phyloP scores from a whole-genome alignment of 768 basidiomycete genomes.

The Lactarius deliciosus region DNA sequence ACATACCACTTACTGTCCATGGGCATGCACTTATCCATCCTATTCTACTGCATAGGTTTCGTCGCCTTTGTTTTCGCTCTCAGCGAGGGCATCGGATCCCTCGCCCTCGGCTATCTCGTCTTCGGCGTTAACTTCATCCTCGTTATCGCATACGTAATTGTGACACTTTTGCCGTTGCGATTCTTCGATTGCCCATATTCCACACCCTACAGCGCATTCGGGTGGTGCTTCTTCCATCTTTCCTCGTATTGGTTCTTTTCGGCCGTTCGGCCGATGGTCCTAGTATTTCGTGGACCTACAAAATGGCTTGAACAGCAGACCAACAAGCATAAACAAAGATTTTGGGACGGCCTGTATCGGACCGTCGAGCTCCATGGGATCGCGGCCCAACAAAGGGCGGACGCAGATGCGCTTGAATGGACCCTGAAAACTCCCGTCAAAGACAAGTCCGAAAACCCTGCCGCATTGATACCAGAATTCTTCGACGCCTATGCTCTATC shows the following conservation, averaged over 20 bases:
- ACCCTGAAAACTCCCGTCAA: slow-evolving; percentile 1
- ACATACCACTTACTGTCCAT: neutral
- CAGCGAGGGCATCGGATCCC: neutral
- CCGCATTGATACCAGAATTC: slow-evolving; percentile 1
- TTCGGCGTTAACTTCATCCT: no score
- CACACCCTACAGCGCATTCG: no score
- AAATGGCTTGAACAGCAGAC: neutral
- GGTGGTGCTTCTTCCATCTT: no score
- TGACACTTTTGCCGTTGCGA: no score
- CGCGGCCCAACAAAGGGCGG: neutral
- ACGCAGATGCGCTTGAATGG: slow-evolving; percentile 7
- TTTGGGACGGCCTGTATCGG: slow-evolving; percentile 1
- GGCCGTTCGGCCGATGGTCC: neutral
- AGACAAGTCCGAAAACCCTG: slow-evolving; percentile 2
- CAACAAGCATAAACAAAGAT: neutral
- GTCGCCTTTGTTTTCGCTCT: no score
- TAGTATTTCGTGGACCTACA: no score
- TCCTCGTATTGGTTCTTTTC: no score
- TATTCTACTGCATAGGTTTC: slow-evolving; percentile 16
- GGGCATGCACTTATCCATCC: neutral
- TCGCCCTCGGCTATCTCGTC: neutral
- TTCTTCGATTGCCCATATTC: no score
- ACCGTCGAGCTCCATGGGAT: neutral
- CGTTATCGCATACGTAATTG: no score
- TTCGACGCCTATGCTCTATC: neutral